Conservation (phyloP, 371 early-diverging fungal species). For the Mortierella sp. region DNA sequence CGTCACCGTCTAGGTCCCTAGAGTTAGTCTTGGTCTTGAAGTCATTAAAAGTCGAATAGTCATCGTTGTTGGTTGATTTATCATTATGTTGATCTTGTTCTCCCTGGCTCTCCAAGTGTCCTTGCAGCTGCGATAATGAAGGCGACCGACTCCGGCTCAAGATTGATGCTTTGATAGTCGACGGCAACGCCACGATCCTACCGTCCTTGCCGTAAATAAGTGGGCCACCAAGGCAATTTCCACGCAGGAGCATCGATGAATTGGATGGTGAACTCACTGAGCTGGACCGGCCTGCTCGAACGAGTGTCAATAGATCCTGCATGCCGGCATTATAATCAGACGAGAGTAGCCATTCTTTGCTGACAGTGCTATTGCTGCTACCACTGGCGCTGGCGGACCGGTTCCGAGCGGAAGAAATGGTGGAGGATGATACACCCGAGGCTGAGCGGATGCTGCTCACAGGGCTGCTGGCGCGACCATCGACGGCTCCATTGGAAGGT, state of each 20-base stretch:
- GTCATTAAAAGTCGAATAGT: slow-evolving; percentile 7
- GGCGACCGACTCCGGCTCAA: slow-evolving; percentile 30
- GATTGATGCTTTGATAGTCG: slow-evolving; percentile 46
- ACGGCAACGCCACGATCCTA: slow-evolving; percentile 43
- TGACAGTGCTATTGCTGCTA: not conserved
- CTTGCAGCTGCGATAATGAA: slow-evolving; percentile 19
- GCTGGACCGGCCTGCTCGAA: slow-evolving; percentile 47
- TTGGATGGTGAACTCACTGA: slow-evolving; percentile 35
- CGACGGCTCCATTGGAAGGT: slow-evolving; percentile 2
- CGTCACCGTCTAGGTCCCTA: slow-evolving; percentile 6
- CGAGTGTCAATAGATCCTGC: slow-evolving; percentile 50
- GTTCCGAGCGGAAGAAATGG: slow-evolving; percentile 11
- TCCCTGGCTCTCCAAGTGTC: slow-evolving; percentile 10
- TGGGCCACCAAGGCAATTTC: slow-evolving; percentile 11
- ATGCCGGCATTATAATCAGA: slow-evolving; percentile 53
- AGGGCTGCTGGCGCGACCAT: slow-evolving; percentile 8
- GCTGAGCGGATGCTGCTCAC: slow-evolving; percentile 11
- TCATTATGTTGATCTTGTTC: not conserved
- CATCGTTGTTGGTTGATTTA: slow-evolving; percentile 8
- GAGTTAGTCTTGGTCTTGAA: not conserved
- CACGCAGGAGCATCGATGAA: slow-evolving; percentile 21
- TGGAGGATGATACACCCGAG: slow-evolving; percentile 11
- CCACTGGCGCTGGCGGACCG: slow-evolving; percentile 34
- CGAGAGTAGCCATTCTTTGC: slow-evolving; percentile 50
- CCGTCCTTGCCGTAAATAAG: slow-evolving; percentile 47